Percentiles rank a stretch among this genome's conserved stretches.
These are phyloP conservation scores for Wickerhamiella kurtzmanii DNA, from an alignment of 805 yeast genomes.

Conservation along the genomic window DNA sequence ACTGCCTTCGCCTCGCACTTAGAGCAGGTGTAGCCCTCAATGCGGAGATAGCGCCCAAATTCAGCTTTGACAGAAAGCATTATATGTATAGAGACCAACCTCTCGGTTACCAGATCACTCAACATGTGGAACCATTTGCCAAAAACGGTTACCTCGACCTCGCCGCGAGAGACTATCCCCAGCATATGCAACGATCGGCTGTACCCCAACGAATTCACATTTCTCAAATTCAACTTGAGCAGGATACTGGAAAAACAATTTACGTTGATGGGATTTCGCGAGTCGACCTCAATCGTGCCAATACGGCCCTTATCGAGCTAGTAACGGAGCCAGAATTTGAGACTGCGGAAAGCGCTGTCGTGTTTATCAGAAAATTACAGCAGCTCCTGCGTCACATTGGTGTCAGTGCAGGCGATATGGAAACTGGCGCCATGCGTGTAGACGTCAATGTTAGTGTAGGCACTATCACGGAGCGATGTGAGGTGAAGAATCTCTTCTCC, in stretches of 20 bases:
- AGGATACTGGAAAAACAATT: slow-evolving; percentile 78
- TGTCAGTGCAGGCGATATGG: slow-evolving; percentile 81
- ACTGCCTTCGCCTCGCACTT: slow-evolving; percentile 57
- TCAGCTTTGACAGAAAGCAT: slow-evolving; percentile 85
- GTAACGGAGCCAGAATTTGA: slow-evolving; percentile 84
- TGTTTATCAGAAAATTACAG: slow-evolving; percentile 73
- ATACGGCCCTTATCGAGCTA: slow-evolving; percentile 76
- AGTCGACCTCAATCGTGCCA: slow-evolving; percentile 73
- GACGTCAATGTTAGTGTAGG: slow-evolving; percentile 87
- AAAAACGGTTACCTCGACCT: slow-evolving; percentile 46
- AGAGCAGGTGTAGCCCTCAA: slow-evolving; percentile 60
- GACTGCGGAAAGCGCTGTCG: slow-evolving; percentile 50
- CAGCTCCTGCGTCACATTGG: slow-evolving; percentile 50
- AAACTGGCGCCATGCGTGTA: slow-evolving; percentile 87
- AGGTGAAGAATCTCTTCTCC: slow-evolving; percentile 78
- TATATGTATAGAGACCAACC: slow-evolving; percentile 97
- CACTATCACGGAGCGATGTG: slow-evolving; percentile 50
- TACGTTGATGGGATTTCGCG: slow-evolving; percentile 35
- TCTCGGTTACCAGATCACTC: slow-evolving; percentile 89
- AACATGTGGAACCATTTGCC: slow-evolving; percentile 70
- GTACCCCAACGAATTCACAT: slow-evolving; percentile 35
- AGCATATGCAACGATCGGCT: slow-evolving; percentile 24
- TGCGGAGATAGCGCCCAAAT: slow-evolving; percentile 39
- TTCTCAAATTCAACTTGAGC: slow-evolving; percentile 81
- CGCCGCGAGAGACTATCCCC: slow-evolving; percentile 36